phyloP scores from a whole-genome alignment of 495 filamentous ascomycete species.

The Aspergillus saccharolyticus region DNA sequence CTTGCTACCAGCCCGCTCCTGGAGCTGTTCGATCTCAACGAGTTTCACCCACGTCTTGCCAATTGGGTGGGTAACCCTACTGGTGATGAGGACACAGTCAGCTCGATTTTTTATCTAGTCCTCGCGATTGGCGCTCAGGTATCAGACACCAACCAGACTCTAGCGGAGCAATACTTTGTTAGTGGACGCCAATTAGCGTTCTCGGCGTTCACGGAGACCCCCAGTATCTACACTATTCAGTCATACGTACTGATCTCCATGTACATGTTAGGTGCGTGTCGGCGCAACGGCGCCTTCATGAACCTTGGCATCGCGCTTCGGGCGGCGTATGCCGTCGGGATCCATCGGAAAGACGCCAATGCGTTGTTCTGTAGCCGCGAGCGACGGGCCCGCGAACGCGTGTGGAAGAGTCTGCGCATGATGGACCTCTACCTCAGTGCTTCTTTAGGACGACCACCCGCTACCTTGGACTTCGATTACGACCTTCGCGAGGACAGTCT shows the following conservation, averaged over 20 bases:
- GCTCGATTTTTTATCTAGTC: slow-evolving; percentile 54
- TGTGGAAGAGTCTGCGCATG: slow-evolving; percentile 59
- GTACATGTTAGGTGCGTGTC: slow-evolving; percentile 57
- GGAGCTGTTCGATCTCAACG: slow-evolving; percentile 35
- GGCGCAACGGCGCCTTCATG: slow-evolving; percentile 59
- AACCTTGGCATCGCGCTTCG: slow-evolving; percentile 49
- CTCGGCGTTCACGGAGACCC: slow-evolving; percentile 49
- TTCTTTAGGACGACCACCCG: slow-evolving; percentile 55
- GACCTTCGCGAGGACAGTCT: slow-evolving; percentile 39
- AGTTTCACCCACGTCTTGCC: slow-evolving; percentile 32
- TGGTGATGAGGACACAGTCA: slow-evolving; percentile 41
- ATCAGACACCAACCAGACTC: slow-evolving; percentile 38
- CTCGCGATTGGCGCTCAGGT: slow-evolving; percentile 58
- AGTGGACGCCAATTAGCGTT: slow-evolving; percentile 53
- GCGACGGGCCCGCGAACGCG: slow-evolving; percentile 47
- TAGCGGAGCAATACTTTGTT: slow-evolving; percentile 49
- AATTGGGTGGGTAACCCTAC: slow-evolving; percentile 40
- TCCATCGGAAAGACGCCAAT: slow-evolving; percentile 59
- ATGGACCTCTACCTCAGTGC: slow-evolving; percentile 57
- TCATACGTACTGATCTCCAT: slow-evolving; percentile 54
- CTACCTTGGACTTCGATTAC: slow-evolving; percentile 54
- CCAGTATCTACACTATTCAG: slow-evolving; percentile 54
- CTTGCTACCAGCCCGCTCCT: slow-evolving; percentile 39
- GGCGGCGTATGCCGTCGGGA: slow-evolving; percentile 55
- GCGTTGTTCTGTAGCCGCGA: slow-evolving; percentile 48